Conservation (phyloP, 2,329 filamentous ascomycete genomes). For the Monosporascus ibericus region DNA sequence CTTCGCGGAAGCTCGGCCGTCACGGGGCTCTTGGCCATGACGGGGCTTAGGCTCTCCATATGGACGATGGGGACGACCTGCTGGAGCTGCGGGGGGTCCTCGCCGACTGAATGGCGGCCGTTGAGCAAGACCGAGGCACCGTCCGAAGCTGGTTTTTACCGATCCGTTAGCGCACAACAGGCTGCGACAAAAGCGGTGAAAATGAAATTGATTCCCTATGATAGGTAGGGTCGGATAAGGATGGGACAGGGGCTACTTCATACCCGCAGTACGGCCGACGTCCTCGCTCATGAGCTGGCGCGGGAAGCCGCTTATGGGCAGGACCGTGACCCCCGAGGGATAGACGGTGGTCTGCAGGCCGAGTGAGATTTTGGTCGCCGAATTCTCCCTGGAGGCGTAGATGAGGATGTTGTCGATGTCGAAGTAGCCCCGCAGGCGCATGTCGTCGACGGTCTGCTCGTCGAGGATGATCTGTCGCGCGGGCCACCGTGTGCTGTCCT, state of each 20-base stretch:
- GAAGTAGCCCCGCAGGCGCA: conserved; percentile 25
- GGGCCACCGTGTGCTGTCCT: conserved; percentile 13
- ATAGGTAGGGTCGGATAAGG: neutral
- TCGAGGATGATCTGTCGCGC: conserved; percentile 19
- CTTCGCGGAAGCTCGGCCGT: neutral
- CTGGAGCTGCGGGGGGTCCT: neutral
- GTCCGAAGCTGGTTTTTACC: neutral
- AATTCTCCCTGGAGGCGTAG: conserved; percentile 15
- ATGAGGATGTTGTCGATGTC: conserved; percentile 20
- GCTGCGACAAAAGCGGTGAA: too few species aligned
- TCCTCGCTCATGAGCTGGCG: conserved; percentile 24
- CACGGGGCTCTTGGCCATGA: neutral
- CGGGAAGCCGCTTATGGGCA: conserved; percentile 27
- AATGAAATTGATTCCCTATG: neutral
- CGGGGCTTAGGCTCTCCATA: neutral
- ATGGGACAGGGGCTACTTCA: neutral
- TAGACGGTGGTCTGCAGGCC: conserved; percentile 18
- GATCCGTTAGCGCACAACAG: too few species aligned
- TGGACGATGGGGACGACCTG: neutral
- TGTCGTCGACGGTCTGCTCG: conserved; percentile 22
- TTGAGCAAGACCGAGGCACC: neutral
- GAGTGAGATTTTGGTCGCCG: conserved; percentile 21
- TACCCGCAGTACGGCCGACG: conserved; percentile 4
- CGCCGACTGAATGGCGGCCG: neutral
- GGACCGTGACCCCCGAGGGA: conserved; percentile 16